Evolutionary conservation across 805 yeast genomes (phyloP).

Genomic region (Candida michaelii): DNA sequence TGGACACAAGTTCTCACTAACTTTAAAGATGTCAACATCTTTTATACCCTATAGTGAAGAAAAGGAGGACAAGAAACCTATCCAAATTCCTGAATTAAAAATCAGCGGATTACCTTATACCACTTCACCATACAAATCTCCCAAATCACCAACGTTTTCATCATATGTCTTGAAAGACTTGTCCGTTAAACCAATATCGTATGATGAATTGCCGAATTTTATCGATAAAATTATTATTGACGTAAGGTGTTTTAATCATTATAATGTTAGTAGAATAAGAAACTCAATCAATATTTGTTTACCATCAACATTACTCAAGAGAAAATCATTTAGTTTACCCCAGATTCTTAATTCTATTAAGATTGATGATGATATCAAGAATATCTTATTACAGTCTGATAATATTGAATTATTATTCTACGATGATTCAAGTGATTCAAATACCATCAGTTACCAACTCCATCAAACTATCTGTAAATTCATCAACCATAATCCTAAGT

Average conservation of each 20-base stretch:
- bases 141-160: slow-evolving; percentile 8
- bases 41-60: slow-evolving; percentile 1
- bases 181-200: neutral
- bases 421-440: slow-evolving; percentile 27
- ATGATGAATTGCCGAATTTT: neutral
- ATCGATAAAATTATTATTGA: slow-evolving; percentile 28
- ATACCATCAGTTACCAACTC: slow-evolving; percentile 25
- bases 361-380: slow-evolving; percentile 21
- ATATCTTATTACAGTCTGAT: slow-evolving; percentile 18
- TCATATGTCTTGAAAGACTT: slow-evolving; percentile 3
- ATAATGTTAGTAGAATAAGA: slow-evolving; percentile 27
- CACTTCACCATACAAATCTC: slow-evolving; percentile 1
- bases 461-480: slow-evolving; percentile 37
- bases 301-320: slow-evolving; percentile 44
- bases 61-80: slow-evolving; percentile 1
- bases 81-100: slow-evolving; percentile 7
- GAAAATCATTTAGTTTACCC: slow-evolving; percentile 33
- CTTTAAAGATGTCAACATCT: slow-evolving; percentile 6
- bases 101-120: neutral
- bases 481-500: slow-evolving; percentile 15
- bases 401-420: slow-evolving; percentile 32
- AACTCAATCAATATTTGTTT: slow-evolving; percentile 40
- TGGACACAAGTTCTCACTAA: too few relatives aligned
- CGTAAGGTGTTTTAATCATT: slow-evolving; percentile 40
- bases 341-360: slow-evolving; percentile 34